Conservation (phyloP, 2,329 filamentous ascomycete genomes). For the Xylaria sp. region DNA sequence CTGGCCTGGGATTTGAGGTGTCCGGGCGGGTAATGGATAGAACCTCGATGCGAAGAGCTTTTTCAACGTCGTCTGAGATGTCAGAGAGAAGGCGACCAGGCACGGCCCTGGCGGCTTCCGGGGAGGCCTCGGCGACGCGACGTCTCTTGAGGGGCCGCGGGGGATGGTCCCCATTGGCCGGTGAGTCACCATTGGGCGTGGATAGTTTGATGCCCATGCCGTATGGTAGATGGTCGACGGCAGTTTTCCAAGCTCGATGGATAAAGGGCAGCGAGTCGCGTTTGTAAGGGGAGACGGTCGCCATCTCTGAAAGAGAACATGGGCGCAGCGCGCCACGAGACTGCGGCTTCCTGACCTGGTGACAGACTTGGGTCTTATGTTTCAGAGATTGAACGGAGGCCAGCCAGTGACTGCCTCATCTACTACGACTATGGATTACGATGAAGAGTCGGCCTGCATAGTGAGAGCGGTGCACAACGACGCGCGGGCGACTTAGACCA, state of each 20-base stretch:
- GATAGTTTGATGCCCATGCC: constrained; percentile 53
- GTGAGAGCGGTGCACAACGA: constrained; percentile 16
- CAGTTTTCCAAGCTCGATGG: constrained; percentile 59
- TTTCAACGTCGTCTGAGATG: constrained; percentile 41
- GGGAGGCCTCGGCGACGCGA: constrained; percentile 50
- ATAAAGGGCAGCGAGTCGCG: constrained; percentile 57
- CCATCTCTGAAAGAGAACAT: constrained; percentile 53
- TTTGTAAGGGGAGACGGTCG: constrained; percentile 52
- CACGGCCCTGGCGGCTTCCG: constrained; percentile 39
- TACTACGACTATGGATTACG: constrained; percentile 35
- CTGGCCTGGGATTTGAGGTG: constrained; percentile 46
- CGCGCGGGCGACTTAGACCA: constrained; percentile 5
- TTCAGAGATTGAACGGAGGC: not conserved
- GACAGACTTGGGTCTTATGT: constrained; percentile 23
- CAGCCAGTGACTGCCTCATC: constrained; percentile 21
- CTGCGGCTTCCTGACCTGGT: constrained; percentile 33
- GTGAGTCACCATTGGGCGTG: constrained; percentile 46
- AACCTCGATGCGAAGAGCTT: constrained; percentile 58
- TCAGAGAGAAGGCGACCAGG: constrained; percentile 35
- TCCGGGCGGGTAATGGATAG: constrained; percentile 59
- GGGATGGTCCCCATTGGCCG: constrained; percentile 45
- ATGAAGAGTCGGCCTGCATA: constrained; percentile 32
- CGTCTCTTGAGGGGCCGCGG: constrained; percentile 56
- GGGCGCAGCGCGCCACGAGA: constrained; percentile 40
- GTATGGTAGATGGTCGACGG: constrained; percentile 51